Conservation (phyloP, 768 basidiomycete genomes). For the Suillus weaverae region DNA sequence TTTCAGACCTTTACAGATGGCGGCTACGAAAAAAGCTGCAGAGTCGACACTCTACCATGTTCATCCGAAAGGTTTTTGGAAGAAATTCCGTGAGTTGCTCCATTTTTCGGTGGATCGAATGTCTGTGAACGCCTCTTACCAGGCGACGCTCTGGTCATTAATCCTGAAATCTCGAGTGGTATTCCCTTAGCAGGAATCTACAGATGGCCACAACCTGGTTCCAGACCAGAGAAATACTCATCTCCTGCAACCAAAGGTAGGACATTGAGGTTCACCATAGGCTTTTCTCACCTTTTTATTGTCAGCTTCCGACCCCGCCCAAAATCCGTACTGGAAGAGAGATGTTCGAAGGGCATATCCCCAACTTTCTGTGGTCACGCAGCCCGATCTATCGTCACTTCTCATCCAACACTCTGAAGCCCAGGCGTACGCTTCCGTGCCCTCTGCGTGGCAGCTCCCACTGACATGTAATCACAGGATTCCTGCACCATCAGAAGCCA, state of each 20-base stretch:
- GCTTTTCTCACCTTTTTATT: slow-evolving; percentile 1
- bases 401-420: slow-evolving; percentile 76
- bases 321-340: slow-evolving; percentile 95
- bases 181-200: slow-evolving; percentile 73
- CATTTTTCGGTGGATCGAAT: neutral
- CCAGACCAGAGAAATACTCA: slow-evolving; percentile 80
- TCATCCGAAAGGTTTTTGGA: slow-evolving; percentile 91
- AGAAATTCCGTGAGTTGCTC: slow-evolving; percentile 79
- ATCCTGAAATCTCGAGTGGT: slow-evolving; percentile 90
- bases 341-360: slow-evolving; percentile 92
- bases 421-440: slow-evolving; percentile 53
- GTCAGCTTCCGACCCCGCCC: slow-evolving; percentile 81
- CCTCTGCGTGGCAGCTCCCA: slow-evolving; percentile 1
- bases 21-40: slow-evolving; percentile 69
- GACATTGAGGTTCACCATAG: slow-evolving; percentile 7
- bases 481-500: slow-evolving; percentile 46
- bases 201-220: slow-evolving; percentile 87
- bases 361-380: slow-evolving; percentile 87
- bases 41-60: slow-evolving; percentile 91
- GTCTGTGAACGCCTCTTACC: slow-evolving; percentile 16
- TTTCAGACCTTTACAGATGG: slow-evolving; percentile 45
- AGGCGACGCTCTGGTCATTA: slow-evolving; percentile 85
- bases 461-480: slow-evolving; percentile 41
- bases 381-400: slow-evolving; percentile 75
- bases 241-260: slow-evolving; percentile 88